Conservation (phyloP, 345 rosid genomes). For the Camelina neglecta region DNA sequence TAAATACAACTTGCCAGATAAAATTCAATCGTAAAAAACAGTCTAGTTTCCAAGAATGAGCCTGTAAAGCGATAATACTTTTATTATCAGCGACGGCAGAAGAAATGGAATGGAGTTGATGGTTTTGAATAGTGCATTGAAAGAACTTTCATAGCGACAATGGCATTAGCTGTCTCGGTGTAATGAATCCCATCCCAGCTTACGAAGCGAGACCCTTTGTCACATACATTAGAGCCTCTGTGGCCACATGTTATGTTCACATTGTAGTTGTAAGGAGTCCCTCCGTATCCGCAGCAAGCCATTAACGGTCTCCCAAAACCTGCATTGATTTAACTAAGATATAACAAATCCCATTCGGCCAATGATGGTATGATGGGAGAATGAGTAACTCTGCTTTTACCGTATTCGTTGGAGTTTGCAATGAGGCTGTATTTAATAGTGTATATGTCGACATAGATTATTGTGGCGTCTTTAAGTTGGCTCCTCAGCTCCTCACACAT, state of each 20-base stretch:
- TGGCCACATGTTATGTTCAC: conserved; percentile 61
- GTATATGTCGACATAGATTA: conserved; percentile 68
- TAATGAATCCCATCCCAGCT: conserved; percentile 90
- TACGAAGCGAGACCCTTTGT: conserved; percentile 50
- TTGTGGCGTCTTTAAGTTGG: conserved; percentile 52
- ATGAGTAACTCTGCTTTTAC: conserved; percentile 39
- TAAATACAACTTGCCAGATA: too few relatives aligned
- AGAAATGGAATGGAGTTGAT: conserved; percentile 51
- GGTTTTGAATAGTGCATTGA: conserved; percentile 41
- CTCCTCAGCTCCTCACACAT: conserved; percentile 53
- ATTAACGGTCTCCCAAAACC: conserved; percentile 71
- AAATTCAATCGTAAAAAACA: too few relatives aligned
- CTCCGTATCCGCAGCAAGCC: conserved; percentile 85
- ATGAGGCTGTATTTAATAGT: conserved; percentile 73
- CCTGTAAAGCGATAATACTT: too few relatives aligned
- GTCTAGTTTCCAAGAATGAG: too few relatives aligned
- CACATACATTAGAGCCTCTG: conserved; percentile 57
- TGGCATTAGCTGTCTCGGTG: conserved; percentile 72
- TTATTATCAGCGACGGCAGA: conserved; percentile 41
- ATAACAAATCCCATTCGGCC: not conserved
- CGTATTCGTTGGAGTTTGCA: conserved; percentile 59
- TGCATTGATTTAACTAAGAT: conserved; percentile 36
- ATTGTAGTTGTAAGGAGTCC: conserved; percentile 74
- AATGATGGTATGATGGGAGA: not conserved
- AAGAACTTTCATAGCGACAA: conserved; percentile 60